Base-by-base conservation (phyloP, 129 eudicot genomes). In the sunflower (Helianthus annuus) region DNA sequence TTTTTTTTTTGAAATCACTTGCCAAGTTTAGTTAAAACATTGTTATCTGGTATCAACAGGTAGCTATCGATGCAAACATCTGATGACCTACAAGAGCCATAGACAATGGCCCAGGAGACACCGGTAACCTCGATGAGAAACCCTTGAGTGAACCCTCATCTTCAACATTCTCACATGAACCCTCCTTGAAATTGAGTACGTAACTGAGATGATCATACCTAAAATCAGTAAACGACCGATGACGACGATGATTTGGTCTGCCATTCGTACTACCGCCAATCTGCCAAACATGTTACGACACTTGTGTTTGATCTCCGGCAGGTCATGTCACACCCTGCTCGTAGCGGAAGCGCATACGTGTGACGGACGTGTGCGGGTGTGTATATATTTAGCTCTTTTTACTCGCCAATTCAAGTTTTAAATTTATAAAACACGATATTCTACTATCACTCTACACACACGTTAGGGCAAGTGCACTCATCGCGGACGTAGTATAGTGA, bases 181-280 rank as follows among this genome's bases (percentile, higher is more conserved):
- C 84, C 82, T 84, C 91, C 40, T 90, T 91, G 17, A 87, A 91
- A 74, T 91, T 88, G 66, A 83, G 86, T 8, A 90, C 68, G 49
- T 91, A 88, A 53, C 89, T 85, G 71, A 83, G 53, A 7, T 89
- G 88, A 55, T 91, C 96, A 84, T 91, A 91, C 58, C 81, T 63
- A 60, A 85, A 88, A 65, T 85, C 92, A 44, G 88, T 44, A 5
- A 92, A 82, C 0, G 85, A 70, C 36, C 71, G 74, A 17, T 84
- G 80, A 70, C 82, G 74, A 45, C 70, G 80, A 64, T 79, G 83
- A 39, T 81, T 68, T 14, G 36, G 63, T 3, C 15, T 42, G 16
- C 72, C 79, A 7, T 48, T 55, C 4, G 72, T 13, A 27, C 63
- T 53, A 13, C 86, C 79, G 7, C 40, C 5, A 72, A 66, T 2